Percentiles rank a stretch among this genome's conserved stretches.
Conservation (phyloP, 2,329 filamentous ascomycete species). For the Fusarium armeniacum region DNA sequence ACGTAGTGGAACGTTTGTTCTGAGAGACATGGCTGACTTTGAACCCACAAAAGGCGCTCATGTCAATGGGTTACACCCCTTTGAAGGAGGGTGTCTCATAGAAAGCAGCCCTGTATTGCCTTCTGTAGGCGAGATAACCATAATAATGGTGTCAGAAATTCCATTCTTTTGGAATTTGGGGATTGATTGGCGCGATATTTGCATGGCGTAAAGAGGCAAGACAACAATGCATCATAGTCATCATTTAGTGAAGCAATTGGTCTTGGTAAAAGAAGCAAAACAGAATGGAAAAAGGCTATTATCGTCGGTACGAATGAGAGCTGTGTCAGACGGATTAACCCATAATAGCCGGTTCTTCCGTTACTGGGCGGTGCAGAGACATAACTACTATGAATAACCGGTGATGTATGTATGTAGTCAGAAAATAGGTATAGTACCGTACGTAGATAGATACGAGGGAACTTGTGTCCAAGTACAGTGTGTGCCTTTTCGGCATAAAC, state of each 20-base stretch:
- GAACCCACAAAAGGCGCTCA: background rate
- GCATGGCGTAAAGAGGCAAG: slow-evolving; percentile 23
- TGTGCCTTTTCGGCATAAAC: slow-evolving; percentile 35
- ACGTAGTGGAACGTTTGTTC: slow-evolving; percentile 31
- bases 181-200: slow-evolving; percentile 23
- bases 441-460: slow-evolving; percentile 14
- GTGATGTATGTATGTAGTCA: slow-evolving; percentile 30
- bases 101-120: slow-evolving; percentile 21
- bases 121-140: slow-evolving; percentile 32
- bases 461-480: slow-evolving; percentile 35
- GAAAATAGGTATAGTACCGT: slow-evolving; percentile 7
- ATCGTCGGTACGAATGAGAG: slow-evolving; percentile 28
- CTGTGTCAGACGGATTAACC: slow-evolving; percentile 31
- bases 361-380: slow-evolving; percentile 34
- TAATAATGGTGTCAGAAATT: slow-evolving; percentile 18
- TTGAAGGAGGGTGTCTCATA: slow-evolving; percentile 12
- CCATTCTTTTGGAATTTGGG: background rate
- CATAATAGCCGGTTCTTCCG: slow-evolving; percentile 23
- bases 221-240: slow-evolving; percentile 13
- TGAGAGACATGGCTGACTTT: slow-evolving; percentile 34
- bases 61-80: slow-evolving; percentile 16
- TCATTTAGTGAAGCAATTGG: slow-evolving; percentile 24
- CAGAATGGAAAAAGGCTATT: background rate
- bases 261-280: background rate
- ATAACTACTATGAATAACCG: background rate